Evolutionary conservation across 1,284 basidiomycete species (phyloP), one percentile per base, ranked within the genome.

Genomic region (Melampsora americana): DNA sequence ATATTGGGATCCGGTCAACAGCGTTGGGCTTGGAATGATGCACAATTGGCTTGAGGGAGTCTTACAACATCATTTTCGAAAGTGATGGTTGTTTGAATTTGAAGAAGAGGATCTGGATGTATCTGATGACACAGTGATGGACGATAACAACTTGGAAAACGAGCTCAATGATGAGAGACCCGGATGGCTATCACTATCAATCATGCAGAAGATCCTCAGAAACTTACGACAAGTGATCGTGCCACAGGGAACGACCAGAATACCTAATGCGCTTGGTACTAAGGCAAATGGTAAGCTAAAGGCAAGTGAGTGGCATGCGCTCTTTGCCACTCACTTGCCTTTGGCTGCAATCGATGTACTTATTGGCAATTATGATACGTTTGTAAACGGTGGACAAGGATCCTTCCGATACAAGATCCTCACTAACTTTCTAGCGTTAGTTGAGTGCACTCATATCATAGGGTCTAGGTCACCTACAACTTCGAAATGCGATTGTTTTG

Each of bases 11-110:
- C 70, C 70, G 5, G 62, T 59, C 23, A 14, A 23, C 1, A 46
- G 61, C 35, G 28, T 53, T 66, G 60, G 42, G 14, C 32, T 72
- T 18, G 69, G 69, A 48, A 30, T 62, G 5, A 70, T 62, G 56
- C 68, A 70, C 56, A 70, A 70, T 44, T 70, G 53, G 56, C 59
- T 61, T 39, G 59, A 62, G 62, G 69, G 56, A 1, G 30, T 64
- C 32, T 28, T 65, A 5, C 59, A 50, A 23, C 26, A 59, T 39
- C 69, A 72, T 32, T 72, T 72, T 72, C 26, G 61, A 2, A 30
- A 65, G 5, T 26, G 32, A 50, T 72, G 69, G 69, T 46, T 11
- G 14, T 53, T 69, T 56, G 18, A 35, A 39, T 2, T 56, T 26
- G 12, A 56, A 56, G 12, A 56, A 26, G 4, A 56, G 50, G 46